phyloP scores from a whole-genome alignment of 2,329 filamentous ascomycete species.

The Huntiella savannae region DNA sequence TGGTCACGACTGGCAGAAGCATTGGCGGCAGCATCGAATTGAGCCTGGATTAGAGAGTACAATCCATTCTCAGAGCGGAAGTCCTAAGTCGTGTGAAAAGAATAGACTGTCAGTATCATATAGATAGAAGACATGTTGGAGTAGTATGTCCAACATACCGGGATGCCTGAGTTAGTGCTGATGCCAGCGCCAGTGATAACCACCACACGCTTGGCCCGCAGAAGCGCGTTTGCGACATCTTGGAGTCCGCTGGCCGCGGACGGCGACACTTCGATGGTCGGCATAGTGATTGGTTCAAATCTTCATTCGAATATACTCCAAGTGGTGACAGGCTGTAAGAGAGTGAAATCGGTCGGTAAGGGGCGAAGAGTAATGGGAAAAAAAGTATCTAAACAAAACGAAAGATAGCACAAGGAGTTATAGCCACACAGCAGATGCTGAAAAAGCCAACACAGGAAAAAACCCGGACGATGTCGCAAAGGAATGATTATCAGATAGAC shows the following conservation, averaged over 20 bases:
- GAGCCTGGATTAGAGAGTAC: constrained; percentile 51
- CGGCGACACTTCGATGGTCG: constrained; percentile 35
- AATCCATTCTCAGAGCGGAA: constrained; percentile 55
- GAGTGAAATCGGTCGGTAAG: too few species aligned
- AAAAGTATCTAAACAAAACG: too few species aligned
- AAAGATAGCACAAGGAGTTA: too few species aligned
- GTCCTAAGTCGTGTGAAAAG: constrained; percentile 26
- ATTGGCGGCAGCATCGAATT: constrained; percentile 36
- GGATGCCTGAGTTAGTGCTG: constrained; percentile 58
- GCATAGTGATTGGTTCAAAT: constrained; percentile 25
- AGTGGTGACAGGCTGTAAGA: background rate
- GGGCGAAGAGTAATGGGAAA: too few species aligned
- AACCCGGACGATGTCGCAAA: too few species aligned
- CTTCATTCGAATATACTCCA: background rate
- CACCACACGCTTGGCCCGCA: constrained; percentile 48
- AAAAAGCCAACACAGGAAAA: too few species aligned
- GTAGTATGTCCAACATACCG: constrained; percentile 24
- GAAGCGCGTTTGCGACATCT: constrained; percentile 42
- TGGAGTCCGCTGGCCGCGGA: constrained; percentile 37
- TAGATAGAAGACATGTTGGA: background rate
- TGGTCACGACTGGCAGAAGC: constrained; percentile 5
- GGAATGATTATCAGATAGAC: too few species aligned
- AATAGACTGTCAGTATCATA: background rate
- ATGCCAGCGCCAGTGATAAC: constrained; percentile 56
- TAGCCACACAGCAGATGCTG: too few species aligned